Evolutionary conservation across 1,139 yeast genomes (phyloP), one percentile per base, ranked within the genome.

Genomic region (Candida sanyaensis): DNA sequence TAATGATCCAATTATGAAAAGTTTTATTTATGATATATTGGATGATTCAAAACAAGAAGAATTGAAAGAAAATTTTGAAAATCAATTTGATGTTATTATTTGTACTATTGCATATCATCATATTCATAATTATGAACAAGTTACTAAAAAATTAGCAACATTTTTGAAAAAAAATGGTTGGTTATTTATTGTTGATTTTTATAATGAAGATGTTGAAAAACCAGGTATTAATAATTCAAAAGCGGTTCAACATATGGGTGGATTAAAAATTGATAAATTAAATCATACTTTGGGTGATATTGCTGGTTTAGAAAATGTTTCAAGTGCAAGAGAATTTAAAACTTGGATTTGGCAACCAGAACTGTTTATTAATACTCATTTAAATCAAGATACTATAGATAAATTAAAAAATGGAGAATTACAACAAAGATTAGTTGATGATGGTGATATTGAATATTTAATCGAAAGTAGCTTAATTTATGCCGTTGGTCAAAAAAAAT

Each of bases 31-130:
- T 47, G 78, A 73, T 50, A 59, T 73, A 7, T 48, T 73, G 30
- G 72, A 68, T 47, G 59, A 55, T 27, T 44, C 56, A 12, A 42
- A 40, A 2, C 46, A 54, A 11, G 47, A 55, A 7, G 56, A 58
- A 9, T 44, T 57, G 26, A 57, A 61, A 3, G 47, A 56, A 17
- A 17, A 17, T 17, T 61, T 65, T 37, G 58, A 48, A 9, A 50
- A 53, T 6, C 41, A 58, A 8, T 69, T 68, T 51, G 79, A 75
- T 54, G 56, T 64, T 29, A 62, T 74, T 21, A 52, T 62, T 2
- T 72, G 77, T 49, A 69, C 78, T 1, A 55, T 73, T 26, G 60
- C 77, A 0, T 74, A 67, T 54, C 80, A 75, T 54, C 80, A 75
- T 52, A 57, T 75, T 17, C 63, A 66, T 13, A 61, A 68, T 47